These are phyloP conservation scores for Carex sylvatica DNA, from an alignment of 202 grass and related monocot genomes.

Conservation along the genomic window DNA sequence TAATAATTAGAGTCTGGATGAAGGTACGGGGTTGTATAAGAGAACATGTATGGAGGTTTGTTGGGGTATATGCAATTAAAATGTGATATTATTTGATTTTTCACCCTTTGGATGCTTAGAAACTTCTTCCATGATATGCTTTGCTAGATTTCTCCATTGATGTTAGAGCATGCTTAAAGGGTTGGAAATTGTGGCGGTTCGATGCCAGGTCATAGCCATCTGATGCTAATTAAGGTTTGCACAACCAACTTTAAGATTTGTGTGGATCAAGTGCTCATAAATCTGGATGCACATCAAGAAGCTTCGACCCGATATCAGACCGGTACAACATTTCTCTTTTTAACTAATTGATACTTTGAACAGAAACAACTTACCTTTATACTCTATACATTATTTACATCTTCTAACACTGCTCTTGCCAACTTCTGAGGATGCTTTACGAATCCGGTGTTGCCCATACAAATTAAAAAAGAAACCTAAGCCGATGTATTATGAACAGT, in stretches of 20 bases:
- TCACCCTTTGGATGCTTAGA: neutral
- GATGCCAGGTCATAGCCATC: too few species aligned
- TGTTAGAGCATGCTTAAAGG: neutral
- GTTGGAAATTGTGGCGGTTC: neutral
- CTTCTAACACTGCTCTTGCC: neutral
- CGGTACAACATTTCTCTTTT: too few species aligned
- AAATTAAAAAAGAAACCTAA: neutral
- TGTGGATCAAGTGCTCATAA: too few species aligned
- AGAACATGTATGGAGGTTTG: constrained; percentile 16
- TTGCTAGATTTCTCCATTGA: neutral
- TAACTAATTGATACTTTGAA: too few species aligned
- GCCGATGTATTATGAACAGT: neutral
- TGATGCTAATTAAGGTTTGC: too few species aligned
- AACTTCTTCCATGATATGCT: neutral
- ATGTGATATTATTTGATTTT: constrained; percentile 18
- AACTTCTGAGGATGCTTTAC: neutral
- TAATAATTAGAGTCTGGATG: constrained; percentile 27
- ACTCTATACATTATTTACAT: neutral
- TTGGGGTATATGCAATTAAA: constrained; percentile 31
- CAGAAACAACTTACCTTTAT: too few species aligned
- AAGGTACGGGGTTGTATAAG: constrained; percentile 11
- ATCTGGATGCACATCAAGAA: too few species aligned
- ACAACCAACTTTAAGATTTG: too few species aligned
- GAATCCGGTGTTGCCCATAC: neutral
- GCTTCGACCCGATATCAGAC: too few species aligned